Percentiles rank a stretch among this genome's conserved stretches.
These are phyloP conservation scores for Aspergillus amoenus DNA, from an alignment of 2,329 filamentous ascomycete genomes.

Conservation along the genomic window DNA sequence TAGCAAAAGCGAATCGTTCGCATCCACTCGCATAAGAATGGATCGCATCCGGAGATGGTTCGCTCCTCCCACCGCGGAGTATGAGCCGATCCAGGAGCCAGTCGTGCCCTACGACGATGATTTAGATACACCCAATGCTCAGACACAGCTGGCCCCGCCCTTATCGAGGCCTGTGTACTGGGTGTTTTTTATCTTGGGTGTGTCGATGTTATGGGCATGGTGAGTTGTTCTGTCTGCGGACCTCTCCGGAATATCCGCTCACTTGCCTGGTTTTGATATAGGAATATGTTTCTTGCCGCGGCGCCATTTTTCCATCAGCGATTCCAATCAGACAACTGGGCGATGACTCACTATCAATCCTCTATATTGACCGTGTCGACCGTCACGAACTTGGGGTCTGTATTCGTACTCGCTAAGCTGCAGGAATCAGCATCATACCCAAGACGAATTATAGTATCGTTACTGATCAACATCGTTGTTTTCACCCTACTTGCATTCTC, in stretches of 20 bases:
- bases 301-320: conserved; percentile 88
- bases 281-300: conserved; percentile 98
- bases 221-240: conserved; percentile 44
- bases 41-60: conserved; percentile 37
- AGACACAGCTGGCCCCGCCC: conserved; percentile 14
- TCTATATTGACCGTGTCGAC: conserved; percentile 85
- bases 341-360: conserved; percentile 81
- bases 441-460: conserved; percentile 74
- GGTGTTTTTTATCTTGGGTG: conserved; percentile 80
- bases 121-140: conserved; percentile 22
- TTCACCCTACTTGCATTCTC: conserved; percentile 80
- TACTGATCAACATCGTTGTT: conserved; percentile 72
- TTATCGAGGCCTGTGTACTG: conserved; percentile 87
- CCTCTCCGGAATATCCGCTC: neutral
- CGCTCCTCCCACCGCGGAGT: conserved; percentile 24
- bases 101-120: conserved; percentile 28
- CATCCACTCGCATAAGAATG: conserved; percentile 22
- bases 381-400: conserved; percentile 73
- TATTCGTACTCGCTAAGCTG: conserved; percentile 74
- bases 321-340: conserved; percentile 69
- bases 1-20: neutral
- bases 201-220: conserved; percentile 98
- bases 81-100: conserved; percentile 32
- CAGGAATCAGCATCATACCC: conserved; percentile 86
- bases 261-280: conserved; percentile 32